phyloP scores from a whole-genome alignment of 257 asterid species.

The Anisodus acutangulus region DNA sequence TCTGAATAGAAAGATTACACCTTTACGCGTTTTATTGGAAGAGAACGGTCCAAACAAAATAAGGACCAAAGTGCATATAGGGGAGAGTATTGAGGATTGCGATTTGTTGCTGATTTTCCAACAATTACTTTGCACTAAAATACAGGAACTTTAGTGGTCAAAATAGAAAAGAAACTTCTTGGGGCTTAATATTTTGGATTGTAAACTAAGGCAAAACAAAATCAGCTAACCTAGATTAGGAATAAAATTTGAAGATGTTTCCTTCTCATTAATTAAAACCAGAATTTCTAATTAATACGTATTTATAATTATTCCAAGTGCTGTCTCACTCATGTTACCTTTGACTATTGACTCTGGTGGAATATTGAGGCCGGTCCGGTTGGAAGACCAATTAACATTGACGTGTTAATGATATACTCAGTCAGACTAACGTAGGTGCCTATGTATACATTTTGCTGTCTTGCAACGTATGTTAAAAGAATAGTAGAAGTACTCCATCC shows the following conservation, averaged over 20 bases:
- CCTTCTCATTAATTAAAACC: background rate
- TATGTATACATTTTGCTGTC: background rate
- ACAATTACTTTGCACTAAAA: slow-evolving; percentile 11
- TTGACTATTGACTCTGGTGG: slow-evolving; percentile 1
- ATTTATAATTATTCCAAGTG: background rate
- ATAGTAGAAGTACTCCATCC: background rate
- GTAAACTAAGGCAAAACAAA: background rate
- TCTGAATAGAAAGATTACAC: background rate
- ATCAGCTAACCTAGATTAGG: background rate
- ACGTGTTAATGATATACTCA: background rate
- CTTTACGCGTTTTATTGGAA: slow-evolving; percentile 36
- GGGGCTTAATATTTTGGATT: background rate
- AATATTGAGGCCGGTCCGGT: background rate
- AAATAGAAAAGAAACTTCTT: slow-evolving; percentile 9
- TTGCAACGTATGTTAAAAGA: background rate
- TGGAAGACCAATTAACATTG: background rate
- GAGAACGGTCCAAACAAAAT: background rate
- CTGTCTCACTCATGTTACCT: background rate
- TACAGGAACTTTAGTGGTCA: background rate
- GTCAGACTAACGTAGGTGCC: background rate
- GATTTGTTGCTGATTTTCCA: slow-evolving; percentile 17
- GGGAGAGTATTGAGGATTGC: background rate
- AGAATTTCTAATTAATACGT: background rate
- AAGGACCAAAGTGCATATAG: background rate
- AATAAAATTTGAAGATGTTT: background rate